Base-by-base conservation (phyloP, 257 asterid genomes). In the Ophiorrhiza pumila region DNA sequence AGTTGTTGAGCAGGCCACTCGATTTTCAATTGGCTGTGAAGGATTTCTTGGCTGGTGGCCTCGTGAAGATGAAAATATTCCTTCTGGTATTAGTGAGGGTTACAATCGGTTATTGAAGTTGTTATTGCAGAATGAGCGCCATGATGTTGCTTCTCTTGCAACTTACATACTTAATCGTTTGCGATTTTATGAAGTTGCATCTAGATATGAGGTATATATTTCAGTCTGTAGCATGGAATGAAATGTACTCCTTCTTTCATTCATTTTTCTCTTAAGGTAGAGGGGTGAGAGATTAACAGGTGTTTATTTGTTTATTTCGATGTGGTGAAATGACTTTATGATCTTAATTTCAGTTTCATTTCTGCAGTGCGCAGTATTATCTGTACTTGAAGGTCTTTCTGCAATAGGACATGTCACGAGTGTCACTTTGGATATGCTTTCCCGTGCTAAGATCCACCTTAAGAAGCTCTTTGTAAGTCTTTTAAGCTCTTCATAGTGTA, bases 21-120 rank as follows among this genome's bases (percentile, higher is more conserved):
- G 84, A 71, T 89, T 85, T 84, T 90, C 97, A 69, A 79, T 90
- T 78, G 98, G 98, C 42, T 90, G 97, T 83, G 98, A 92, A 88
- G 98, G 95, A 79, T 92, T 92, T 78, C 87, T 87, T 41, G 88
- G 90, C 62, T 87, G 92, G 92, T 87, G 94, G 94, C 91, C 96
- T 77, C 83, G 91, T 78, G 97, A 90, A 83, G 91, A 89, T 71
- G 97, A 86, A 71, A 83, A 69, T 62, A 68, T 90, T 37, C 99
- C 99, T 74, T 65, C 85, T 73, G 89, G 96, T 80, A 62, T 80
- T 68, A 95, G 98, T 86, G 92, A 85, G 65, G 91, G 99, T 73
- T 95, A 95, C 85, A 90, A 89, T 82, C 90, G 84, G 64, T 79
- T 95, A 74, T 78, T 95, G 92, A 92, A 87, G 88, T 60, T 95